phyloP scores from a whole-genome alignment of 169 alveolate genomes.

The Miamiensis avidus region DNA sequence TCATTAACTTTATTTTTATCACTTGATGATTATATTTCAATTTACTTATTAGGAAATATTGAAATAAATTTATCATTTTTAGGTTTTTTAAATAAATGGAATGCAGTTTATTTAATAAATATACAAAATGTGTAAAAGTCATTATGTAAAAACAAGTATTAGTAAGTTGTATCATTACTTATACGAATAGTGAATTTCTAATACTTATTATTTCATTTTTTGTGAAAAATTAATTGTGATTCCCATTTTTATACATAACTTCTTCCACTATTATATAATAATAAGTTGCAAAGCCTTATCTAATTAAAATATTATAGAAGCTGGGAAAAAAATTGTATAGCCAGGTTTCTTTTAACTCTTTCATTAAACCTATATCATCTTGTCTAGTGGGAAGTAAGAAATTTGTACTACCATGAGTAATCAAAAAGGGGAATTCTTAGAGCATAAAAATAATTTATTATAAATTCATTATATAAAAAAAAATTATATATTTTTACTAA shows the following conservation, averaged over 20 bases:
- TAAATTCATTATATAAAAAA: too few relatives aligned
- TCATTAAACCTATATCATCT: not conserved
- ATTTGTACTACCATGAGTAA: not conserved
- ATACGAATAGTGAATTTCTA: not conserved
- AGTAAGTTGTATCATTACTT: not conserved
- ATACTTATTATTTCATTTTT: not conserved
- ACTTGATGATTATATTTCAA: too few relatives aligned
- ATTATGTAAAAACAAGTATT: too few relatives aligned
- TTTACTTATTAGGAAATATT: too few relatives aligned
- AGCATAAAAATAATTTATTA: not conserved
- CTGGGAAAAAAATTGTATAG: not conserved
- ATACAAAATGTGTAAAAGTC: not conserved
- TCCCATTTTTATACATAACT: not conserved
- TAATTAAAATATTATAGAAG: not conserved
- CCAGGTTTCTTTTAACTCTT: not conserved
- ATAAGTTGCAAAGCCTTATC: not conserved
- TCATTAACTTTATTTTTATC: too few relatives aligned
- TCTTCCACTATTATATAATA: too few relatives aligned
- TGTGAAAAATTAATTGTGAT: not conserved
- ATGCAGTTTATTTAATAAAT: too few relatives aligned
- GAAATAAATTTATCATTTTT: too few relatives aligned
- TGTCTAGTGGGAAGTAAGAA: not conserved
- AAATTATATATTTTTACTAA: not conserved
- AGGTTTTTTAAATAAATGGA: not conserved
- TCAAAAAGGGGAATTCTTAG: not conserved